Conservation (phyloP, 768 basidiomycete species). For the Russula brevipes region DNA sequence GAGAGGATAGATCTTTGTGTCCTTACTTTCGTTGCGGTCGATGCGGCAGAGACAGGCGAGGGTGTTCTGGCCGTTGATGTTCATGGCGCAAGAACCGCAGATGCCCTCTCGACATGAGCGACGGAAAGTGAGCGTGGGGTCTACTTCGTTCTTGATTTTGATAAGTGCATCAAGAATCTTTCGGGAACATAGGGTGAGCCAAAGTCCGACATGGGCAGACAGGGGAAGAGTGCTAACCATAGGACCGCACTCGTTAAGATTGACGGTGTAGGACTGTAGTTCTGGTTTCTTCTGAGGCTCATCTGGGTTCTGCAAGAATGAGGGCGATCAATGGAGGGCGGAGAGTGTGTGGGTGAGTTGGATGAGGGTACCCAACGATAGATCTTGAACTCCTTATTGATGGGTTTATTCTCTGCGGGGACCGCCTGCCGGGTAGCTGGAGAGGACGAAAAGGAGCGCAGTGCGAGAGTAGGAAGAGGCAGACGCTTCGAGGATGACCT, state of each 20-base stretch:
- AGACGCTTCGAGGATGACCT: constrained; percentile 10
- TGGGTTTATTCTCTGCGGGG: constrained; percentile 58
- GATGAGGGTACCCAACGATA: constrained; percentile 83
- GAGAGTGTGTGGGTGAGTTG: neutral
- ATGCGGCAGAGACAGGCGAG: constrained; percentile 96
- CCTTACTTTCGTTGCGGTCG: constrained; percentile 64
- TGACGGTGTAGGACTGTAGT: constrained; percentile 86
- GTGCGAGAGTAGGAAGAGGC: neutral
- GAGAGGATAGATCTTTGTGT: constrained; percentile 91
- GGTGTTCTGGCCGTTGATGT: constrained; percentile 97
- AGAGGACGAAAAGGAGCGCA: constrained; percentile 32
- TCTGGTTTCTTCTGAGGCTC: constrained; percentile 86
- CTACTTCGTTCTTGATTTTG: constrained; percentile 98
- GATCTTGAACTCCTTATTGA: constrained; percentile 95
- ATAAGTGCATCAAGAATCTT: constrained; percentile 88
- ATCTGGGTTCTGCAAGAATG: constrained; percentile 73
- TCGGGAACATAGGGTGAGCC: neutral
- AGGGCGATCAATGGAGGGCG: constrained; percentile 1
- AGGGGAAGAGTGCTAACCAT: constrained; percentile 53
- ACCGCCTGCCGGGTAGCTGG: constrained; percentile 36
- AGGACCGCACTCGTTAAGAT: constrained; percentile 91
- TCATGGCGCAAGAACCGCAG: constrained; percentile 98
- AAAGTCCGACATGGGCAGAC: neutral
- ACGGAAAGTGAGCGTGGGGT: constrained; percentile 95
- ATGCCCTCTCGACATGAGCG: constrained; percentile 93